Evolutionary conservation across 2,329 filamentous ascomycete genomes (phyloP), one percentile per base, ranked within the genome.

Genomic region (Thelonectria rubi): DNA sequence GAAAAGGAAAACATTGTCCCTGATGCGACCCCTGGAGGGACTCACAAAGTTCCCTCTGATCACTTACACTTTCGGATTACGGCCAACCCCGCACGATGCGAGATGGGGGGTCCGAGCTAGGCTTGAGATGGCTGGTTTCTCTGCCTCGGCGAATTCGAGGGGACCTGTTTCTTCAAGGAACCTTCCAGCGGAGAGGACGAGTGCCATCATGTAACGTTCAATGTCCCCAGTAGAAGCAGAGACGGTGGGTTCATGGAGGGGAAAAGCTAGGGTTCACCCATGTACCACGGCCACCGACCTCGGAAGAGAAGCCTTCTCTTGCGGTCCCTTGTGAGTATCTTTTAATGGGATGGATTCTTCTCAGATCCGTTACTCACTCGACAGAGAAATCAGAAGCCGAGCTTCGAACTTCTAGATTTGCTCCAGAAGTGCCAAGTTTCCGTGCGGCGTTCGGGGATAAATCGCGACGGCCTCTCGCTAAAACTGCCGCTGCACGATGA

Each of bases 31-130:
- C 37, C 12, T 49, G 30, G 24, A n/a, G 42, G 43, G 26, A 37
- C 49, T 55, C 59, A 58, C 50, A 54, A 62, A 53, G 46, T 39
- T 26, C 60, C n/a, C 55, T 21, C 45, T 11, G 50, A 55, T 58
- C 60, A 37, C 39, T 17, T n/a, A 52, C 60, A 4, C n/a, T 51
- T 58, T 51, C 30, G 45, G 50, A 18, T 51, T 62, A 58, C 55
- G 37, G 50, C 60, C 48, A 62, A 51, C 55, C 55, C 60, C 60
- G 55, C 55, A 62, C 54, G 21, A 45, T 17, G 43, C 18, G 18
- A 26, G 18, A 15, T 21, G 21, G 18, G 26, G n/a, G 26, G 26
- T 30, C 26, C 26, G 26, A 6, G 26, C 26, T 30, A 30, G 26
- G 8, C 26, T 30, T 30, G 7, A 9, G 26, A 8, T 30, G 26